Conservation (phyloP, 2,329 filamentous ascomycete genomes). For the Aplosporella prunicola region DNA sequence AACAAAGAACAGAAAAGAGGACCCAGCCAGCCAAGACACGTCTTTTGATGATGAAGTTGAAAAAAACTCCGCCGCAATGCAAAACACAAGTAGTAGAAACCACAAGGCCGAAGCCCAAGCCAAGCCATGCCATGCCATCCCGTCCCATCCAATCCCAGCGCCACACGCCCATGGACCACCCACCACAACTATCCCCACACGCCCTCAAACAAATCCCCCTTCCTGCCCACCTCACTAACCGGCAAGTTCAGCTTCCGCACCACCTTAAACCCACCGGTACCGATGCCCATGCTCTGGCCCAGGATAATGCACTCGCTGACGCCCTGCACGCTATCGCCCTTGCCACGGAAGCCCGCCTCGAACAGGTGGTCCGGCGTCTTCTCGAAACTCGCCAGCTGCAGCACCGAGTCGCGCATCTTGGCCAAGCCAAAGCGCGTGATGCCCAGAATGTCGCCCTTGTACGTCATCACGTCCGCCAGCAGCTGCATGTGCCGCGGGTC, state of each 20-base stretch:
- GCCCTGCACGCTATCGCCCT: slow-evolving; percentile 84
- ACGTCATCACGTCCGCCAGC: slow-evolving; percentile 96
- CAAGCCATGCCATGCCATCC: neutral
- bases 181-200: slow-evolving; percentile 5
- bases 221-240: slow-evolving; percentile 47
- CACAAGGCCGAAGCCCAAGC: slow-evolving; percentile 1
- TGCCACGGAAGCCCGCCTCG: slow-evolving; percentile 85
- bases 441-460: slow-evolving; percentile 91
- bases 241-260: slow-evolving; percentile 65
- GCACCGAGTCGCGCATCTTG: slow-evolving; percentile 90
- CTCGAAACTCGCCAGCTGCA: slow-evolving; percentile 93
- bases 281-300: slow-evolving; percentile 86
- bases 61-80: slow-evolving; percentile 11
- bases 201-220: slow-evolving; percentile 55
- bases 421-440: slow-evolving; percentile 94
- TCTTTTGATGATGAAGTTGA: too few species aligned
- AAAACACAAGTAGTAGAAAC: too few species aligned
- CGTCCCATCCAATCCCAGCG: neutral
- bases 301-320: slow-evolving; percentile 97
- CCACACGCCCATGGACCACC: neutral
- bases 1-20: too few species aligned
- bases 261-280: slow-evolving; percentile 87
- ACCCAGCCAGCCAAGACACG: too few species aligned
- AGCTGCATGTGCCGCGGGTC: slow-evolving; percentile 97
- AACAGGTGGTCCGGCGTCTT: slow-evolving; percentile 98